Base-by-base conservation (phyloP, 1,284 basidiomycete species). In the Ustilago sp. region DNA sequence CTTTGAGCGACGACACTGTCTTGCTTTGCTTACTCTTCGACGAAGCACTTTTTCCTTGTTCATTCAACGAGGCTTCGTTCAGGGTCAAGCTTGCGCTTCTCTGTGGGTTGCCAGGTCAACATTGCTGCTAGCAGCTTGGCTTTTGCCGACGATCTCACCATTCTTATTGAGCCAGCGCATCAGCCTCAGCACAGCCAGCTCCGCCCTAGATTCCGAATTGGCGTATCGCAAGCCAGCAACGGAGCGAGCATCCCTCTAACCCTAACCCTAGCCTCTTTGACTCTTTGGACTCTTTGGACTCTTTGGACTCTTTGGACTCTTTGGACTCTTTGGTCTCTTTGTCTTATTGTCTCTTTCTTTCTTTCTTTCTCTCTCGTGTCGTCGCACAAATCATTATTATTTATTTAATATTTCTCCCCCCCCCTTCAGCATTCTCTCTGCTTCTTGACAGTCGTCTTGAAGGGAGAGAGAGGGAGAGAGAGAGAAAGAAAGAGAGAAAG, bases 1-100 rank as follows among this genome's bases (percentile, higher is more conserved):
- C 39, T 35, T 61, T 61, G 28, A 45, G 59, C 59, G 51, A 61
- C 59, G 51, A 61, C 41, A 51, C 31, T 28, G 11, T 28, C 28
- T 28, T 15, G 9, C 28, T 28, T 31, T 50, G 23, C 48, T 32
- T 50, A 31, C 28, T 32, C 47, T 12, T 7, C 31, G 47, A 50
- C 47, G 47, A 50, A 50, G 47, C 23, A 31, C 12, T 3, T 13
- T 12, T 13, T 50, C 1, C 23, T 50, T 32, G 31, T 13, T 32
- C 47, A 11, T 31, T 31, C 47, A 50, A 31, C 47, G n/a, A 28
- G 11, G 47, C 47, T 50, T 50, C 47, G 47, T 50, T 50, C 31
- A 11, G 47, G n/a, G 47, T 50, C 31, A n/a, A 50, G 47, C 7
- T 31, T 32, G 13, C 28, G 47, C 47, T 50, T 28, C 31, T 32